These are phyloP conservation scores for Eucalyptus curtisii DNA, from an alignment of 345 rosid genomes.

Conservation along the genomic window DNA sequence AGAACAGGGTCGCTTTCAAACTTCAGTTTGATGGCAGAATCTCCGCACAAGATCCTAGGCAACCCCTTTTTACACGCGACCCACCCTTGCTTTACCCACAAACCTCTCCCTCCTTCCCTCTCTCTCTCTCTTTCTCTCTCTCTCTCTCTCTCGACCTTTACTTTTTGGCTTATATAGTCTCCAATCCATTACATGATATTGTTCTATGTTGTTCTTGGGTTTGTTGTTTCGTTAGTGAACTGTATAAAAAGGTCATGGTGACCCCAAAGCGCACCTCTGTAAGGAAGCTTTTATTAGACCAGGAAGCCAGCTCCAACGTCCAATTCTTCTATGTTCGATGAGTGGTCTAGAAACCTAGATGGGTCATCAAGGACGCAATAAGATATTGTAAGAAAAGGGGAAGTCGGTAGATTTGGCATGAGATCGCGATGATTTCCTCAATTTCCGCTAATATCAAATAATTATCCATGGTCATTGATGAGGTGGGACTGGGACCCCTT, in stretches of 20 bases:
- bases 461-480: neutral
- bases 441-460: neutral
- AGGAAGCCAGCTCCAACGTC: neutral
- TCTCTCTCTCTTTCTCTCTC: neutral
- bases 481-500: neutral
- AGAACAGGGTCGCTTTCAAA: neutral
- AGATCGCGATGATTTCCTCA: neutral
- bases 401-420: neutral
- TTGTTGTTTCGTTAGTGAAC: neutral
- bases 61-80: neutral
- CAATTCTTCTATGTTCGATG: neutral
- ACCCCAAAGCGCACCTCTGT: neutral
- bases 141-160: neutral
- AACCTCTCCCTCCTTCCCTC: neutral
- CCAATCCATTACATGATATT: neutral
- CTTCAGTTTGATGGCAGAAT: neutral
- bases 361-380: neutral
- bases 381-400: neutral
- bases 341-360: neutral
- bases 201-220: neutral
- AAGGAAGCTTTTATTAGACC: neutral
- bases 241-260: neutral
- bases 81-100: neutral
- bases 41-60: neutral
- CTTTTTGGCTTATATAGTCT: neutral